These are phyloP conservation scores for Lipomyces sp. DNA, from an alignment of 805 yeast genomes.

Conservation along the genomic window DNA sequence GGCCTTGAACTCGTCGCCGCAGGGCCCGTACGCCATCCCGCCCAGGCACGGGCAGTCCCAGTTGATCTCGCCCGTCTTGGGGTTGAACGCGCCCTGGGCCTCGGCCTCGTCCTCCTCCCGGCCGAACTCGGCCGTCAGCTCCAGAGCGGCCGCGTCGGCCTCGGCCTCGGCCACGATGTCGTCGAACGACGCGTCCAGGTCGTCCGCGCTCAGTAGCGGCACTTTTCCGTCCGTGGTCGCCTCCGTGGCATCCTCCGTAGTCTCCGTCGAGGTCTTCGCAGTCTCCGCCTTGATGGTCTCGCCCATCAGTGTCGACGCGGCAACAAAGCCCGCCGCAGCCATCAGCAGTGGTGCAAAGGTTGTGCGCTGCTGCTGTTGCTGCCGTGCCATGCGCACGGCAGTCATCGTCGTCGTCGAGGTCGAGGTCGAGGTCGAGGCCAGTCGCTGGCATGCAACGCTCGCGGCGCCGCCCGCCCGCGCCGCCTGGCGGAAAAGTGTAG, in stretches of 20 bases:
- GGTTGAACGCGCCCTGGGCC: slow-evolving; percentile 71
- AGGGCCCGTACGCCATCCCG: slow-evolving; percentile 98
- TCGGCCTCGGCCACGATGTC: background rate
- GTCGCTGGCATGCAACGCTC: too few species aligned
- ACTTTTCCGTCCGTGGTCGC: too few species aligned
- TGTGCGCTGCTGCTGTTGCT: too few species aligned
- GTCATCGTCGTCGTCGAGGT: too few species aligned
- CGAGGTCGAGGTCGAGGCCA: too few species aligned
- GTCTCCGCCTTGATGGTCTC: background rate
- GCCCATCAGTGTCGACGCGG: background rate
- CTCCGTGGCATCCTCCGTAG: background rate
- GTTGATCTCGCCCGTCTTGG: slow-evolving; percentile 97
- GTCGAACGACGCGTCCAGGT: slow-evolving; percentile 4
- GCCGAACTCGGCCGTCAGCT: background rate
- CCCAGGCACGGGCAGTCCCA: slow-evolving; percentile 99
- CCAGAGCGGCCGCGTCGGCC: slow-evolving; percentile 5
- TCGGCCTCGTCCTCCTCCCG: slow-evolving; percentile 21
- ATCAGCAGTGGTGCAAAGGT: too few species aligned
- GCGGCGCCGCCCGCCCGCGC: too few species aligned
- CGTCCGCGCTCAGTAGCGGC: slow-evolving; percentile 5
- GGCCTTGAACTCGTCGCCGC: slow-evolving; percentile 91
- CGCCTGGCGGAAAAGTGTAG: too few species aligned
- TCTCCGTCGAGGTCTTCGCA: background rate
- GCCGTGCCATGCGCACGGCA: too few species aligned
- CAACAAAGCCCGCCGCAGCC: background rate